Evolutionary conservation across 257 asterid species (phyloP).

Genomic region (Ophiorrhiza pumila): DNA sequence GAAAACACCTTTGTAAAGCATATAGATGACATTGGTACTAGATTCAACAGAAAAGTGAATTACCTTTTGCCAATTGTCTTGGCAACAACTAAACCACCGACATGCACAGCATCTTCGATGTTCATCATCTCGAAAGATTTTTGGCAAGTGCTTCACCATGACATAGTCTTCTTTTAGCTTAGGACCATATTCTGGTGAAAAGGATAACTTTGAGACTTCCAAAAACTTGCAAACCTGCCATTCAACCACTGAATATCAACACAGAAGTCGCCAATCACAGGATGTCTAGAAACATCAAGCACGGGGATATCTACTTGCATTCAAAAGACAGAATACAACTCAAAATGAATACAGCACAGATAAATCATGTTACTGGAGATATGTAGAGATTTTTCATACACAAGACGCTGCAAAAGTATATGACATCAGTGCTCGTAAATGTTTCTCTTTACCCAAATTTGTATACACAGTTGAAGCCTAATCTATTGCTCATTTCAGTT

Average conservation of each 20-base stretch:
- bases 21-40: conserved; percentile 8
- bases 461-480: not conserved
- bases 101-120: conserved; percentile 53
- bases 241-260: conserved; percentile 13
- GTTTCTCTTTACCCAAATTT: not conserved
- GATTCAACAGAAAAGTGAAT: conserved; percentile 21
- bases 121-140: conserved; percentile 43
- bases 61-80: conserved; percentile 81
- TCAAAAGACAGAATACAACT: not conserved
- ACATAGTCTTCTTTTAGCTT: conserved; percentile 89
- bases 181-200: conserved; percentile 77
- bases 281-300: not conserved
- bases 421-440: not conserved
- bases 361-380: not conserved
- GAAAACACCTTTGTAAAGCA: not conserved
- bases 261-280: not conserved
- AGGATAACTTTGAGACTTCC: conserved; percentile 93
- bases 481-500: not conserved
- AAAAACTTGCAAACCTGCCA: conserved; percentile 86
- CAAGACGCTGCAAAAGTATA: not conserved
- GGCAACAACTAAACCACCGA: conserved; percentile 59
- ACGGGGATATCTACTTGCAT: not conserved
- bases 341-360: not conserved
- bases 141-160: conserved; percentile 64
- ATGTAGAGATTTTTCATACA: not conserved